phyloP scores from a whole-genome alignment of 768 basidiomycete genomes.

The Hortiboletus campestris region DNA sequence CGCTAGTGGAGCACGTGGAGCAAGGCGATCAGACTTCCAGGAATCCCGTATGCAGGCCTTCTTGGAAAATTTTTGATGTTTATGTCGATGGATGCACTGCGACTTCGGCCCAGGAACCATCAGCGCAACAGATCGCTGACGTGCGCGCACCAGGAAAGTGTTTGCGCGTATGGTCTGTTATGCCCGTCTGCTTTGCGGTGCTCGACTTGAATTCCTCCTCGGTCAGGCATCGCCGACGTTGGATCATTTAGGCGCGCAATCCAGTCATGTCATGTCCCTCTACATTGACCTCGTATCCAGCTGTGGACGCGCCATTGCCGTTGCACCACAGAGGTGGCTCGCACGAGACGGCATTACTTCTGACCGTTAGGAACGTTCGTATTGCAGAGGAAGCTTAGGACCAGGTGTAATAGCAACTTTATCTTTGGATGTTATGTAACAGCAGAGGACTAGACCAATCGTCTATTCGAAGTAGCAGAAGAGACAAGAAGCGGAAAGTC shows the following conservation, averaged over 20 bases:
- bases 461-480: constrained; percentile 17
- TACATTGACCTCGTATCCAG: background rate
- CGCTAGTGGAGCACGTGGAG: background rate
- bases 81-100: constrained; percentile 14
- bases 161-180: background rate
- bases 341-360: background rate
- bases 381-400: constrained; percentile 13
- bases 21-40: constrained; percentile 16
- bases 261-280: background rate
- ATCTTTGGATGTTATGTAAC: constrained; percentile 28
- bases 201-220: background rate
- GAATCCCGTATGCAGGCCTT: constrained; percentile 11
- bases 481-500: constrained; percentile 21
- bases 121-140: constrained; percentile 14
- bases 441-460: constrained; percentile 5
- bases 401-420: constrained; percentile 24
- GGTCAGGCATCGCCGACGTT: background rate
- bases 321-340: background rate
- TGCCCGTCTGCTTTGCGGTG: background rate
- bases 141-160: background rate
- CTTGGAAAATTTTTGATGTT: constrained; percentile 14
- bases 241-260: background rate
- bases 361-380: constrained; percentile 13
- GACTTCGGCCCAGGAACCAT: constrained; percentile 24
- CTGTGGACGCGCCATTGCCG: background rate